Evolutionary conservation across 2,329 filamentous ascomycete species (phyloP), one percentile per base, ranked within the genome.

Genomic region (Fusarium liriodendri): DNA sequence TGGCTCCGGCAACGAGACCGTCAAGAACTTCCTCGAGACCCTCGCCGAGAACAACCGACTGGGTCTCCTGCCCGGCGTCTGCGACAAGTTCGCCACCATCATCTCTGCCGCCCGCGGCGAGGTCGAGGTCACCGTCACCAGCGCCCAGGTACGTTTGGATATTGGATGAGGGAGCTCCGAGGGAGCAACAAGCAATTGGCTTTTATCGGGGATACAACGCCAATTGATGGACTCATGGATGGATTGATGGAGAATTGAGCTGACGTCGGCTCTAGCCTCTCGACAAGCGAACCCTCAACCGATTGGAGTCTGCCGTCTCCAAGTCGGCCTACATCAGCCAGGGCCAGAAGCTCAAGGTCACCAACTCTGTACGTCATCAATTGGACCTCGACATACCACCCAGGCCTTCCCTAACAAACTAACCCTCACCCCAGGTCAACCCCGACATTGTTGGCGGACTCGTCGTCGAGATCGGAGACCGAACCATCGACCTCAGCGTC

Each of bases 281-380:
- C 82, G 97, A 99, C 86, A 90, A 86, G 88, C 95, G 92, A 89
- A 95, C 93, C 74, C 90, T 99, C 80, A 88, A 85, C 84, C 93
- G 97, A 82, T 91, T 99, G 78, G 95, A 99, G 89, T 86, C 87
- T 77, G 95, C 95, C 79, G 92, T 98, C 80, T 83, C 92, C 86
- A 98, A 98, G 90, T 98, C 95, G 73, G 85, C 92, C 83, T 97
- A 95, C 87, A 91, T 95, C 79, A 92, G 93, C 82, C 90, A 93
- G 84, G 95, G 95, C 88, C 95, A 98, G 93, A 98, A 97, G 90
- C 91, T 98, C 85, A 98, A 98, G 93, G 93, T 98, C 80, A 94
- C 95, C 79, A 93, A 97, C 87, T 93, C 95, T 89, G 94, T 94
- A 85, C 67, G 85, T 84, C 75, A 57, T 33, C 50, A 50, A 54